Conservation (phyloP, 208 protist species). For the Leishmania lainsoni region DNA sequence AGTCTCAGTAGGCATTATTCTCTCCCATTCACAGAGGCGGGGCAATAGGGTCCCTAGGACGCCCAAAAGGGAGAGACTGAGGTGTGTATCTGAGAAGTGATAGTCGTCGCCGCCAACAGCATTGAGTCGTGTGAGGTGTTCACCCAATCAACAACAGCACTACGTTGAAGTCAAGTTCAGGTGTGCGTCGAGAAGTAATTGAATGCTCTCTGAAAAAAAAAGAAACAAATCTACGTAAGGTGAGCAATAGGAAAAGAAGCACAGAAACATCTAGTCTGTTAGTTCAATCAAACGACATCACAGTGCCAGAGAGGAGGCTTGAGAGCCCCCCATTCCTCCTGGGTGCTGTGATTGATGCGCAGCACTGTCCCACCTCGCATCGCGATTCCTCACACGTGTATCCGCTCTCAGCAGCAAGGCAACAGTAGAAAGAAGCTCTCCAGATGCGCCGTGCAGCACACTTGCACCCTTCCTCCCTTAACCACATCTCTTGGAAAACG, state of each 20-base stretch:
- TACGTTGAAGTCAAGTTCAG: background rate
- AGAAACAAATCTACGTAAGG: background rate
- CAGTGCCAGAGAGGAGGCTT: background rate
- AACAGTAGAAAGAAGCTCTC: background rate
- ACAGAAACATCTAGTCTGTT: background rate
- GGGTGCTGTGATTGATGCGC: background rate
- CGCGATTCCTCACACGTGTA: background rate
- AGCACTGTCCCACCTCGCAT: background rate
- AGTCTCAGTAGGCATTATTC: background rate
- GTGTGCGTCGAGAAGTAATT: background rate
- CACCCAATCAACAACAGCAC: background rate
- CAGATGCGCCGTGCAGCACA: background rate
- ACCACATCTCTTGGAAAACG: background rate
- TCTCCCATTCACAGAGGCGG: background rate
- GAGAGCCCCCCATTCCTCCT: background rate
- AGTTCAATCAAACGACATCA: background rate
- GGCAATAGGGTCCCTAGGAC: background rate
- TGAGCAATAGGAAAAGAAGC: background rate
- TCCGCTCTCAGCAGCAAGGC: background rate
- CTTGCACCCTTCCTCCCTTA: background rate
- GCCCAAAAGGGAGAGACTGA: background rate
- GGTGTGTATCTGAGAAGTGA: background rate
- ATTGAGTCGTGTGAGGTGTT: background rate
- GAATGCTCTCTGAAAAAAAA: background rate
- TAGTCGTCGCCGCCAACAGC: background rate